Evolutionary conservation across 306 rosid genomes (phyloP), one percentile per base, ranked within the genome.

Genomic region (Potentilla sterilis): DNA sequence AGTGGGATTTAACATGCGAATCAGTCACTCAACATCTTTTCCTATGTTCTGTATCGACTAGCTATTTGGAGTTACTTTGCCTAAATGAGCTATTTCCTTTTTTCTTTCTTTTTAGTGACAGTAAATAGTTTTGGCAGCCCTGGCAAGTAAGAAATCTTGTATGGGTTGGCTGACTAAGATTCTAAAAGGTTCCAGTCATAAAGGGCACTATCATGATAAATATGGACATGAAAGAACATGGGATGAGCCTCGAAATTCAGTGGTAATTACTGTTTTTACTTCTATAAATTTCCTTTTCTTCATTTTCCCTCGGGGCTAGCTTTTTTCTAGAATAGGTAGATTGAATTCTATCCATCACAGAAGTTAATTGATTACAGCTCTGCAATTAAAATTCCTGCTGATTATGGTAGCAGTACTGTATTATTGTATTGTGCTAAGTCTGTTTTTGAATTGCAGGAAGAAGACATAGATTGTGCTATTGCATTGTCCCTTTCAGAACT

Each of bases 121-220:
- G 89, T 83, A 72, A 81, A 49, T 78, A 78, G 80, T 78, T 81
- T 34, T 73, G 78, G 79, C 70, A 73, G 72, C 74, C 54, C 42
- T 40, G 82, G 82, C 7, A 15, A 65, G 64, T 76, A 84, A 81
- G 22, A 77, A 72, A 66, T 76, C 68, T 62, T 52, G 43, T 44
- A 93, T 93, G 98, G 89, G 89, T 81, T 91, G 98, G 98, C 80
- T 91, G 78, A 84, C 87, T 78, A 89, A 91, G 80, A 69, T 93
- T 80, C 81, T 91, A 64, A 91, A 87, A 81, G 97, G 97, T 66
- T 79, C 90, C 32, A 76, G 86, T 80, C 86, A 80, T 77, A 86
- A 79, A 24, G 89, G 95, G 19, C 80, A 81, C 32, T 78, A 86
- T 82, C 85, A 75, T 65, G 89, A 84, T 70, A 87, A 55, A 62